Evolutionary conservation across 257 asterid species (phyloP).

Genomic region (Lavandula angustifolia): DNA sequence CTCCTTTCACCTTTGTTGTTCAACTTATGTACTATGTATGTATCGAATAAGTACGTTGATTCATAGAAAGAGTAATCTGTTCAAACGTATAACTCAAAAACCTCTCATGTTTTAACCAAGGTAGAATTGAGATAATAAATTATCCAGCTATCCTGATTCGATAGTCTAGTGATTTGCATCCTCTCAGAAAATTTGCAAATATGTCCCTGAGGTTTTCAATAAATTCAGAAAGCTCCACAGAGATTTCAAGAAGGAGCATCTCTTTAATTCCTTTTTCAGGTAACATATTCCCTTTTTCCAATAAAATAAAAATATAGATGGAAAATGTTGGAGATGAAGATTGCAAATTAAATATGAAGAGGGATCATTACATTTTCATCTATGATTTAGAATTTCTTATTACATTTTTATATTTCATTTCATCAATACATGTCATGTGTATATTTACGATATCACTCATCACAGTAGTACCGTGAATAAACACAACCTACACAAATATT

Average conservation of each 20-base stretch:
- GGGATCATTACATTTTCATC: too few relatives aligned
- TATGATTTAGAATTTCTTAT: neutral
- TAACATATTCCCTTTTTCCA: neutral
- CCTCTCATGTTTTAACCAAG: too few relatives aligned
- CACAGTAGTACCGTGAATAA: neutral
- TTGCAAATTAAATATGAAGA: too few relatives aligned
- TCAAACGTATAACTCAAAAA: too few relatives aligned
- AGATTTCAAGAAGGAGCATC: neutral
- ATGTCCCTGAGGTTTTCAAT: slow-evolving; percentile 13
- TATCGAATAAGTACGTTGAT: too few relatives aligned
- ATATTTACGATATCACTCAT: neutral
- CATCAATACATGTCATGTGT: neutral
- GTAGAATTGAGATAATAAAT: too few relatives aligned
- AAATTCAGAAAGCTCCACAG: neutral
- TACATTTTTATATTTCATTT: neutral
- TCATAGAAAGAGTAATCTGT: too few relatives aligned
- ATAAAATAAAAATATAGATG: neutral
- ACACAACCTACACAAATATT: too few relatives aligned
- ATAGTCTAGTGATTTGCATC: neutral
- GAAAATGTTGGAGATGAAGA: too few relatives aligned
- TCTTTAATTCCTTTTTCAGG: neutral
- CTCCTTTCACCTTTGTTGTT: neutral
- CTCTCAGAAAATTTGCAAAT: slow-evolving; percentile 23
- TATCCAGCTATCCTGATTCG: too few relatives aligned
- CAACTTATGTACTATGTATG: too few relatives aligned